Evolutionary conservation across 371 early-diverging fungal species (phyloP).

Genomic region (Mucor sp.): DNA sequence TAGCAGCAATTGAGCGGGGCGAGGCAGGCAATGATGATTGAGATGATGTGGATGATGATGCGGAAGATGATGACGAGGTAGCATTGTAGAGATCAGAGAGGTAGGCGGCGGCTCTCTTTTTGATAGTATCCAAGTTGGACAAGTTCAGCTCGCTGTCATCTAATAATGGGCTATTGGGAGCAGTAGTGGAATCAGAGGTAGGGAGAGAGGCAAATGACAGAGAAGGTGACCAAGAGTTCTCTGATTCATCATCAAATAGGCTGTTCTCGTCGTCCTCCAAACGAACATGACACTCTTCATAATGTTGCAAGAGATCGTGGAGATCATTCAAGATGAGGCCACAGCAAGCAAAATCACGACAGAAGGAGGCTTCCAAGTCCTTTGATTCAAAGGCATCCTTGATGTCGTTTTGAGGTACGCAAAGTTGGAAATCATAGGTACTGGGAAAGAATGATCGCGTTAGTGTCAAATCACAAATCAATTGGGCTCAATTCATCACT

Average conservation of each 20-base stretch:
- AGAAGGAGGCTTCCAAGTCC: conserved; percentile 83
- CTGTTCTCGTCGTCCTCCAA: conserved; percentile 72
- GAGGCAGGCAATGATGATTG: neutral
- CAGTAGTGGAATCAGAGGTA: conserved; percentile 16
- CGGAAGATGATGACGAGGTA: conserved; percentile 9
- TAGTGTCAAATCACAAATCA: neutral
- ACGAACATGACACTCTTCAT: conserved; percentile 89
- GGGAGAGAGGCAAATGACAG: conserved; percentile 32
- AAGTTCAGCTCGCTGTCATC: conserved; percentile 20
- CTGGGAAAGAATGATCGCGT: conserved; percentile 11
- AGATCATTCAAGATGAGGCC: conserved; percentile 79
- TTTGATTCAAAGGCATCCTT: conserved; percentile 74
- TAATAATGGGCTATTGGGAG: conserved; percentile 32
- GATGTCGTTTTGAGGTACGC: conserved; percentile 38
- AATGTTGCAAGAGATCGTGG: conserved; percentile 91
- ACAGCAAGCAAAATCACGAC: conserved; percentile 92
- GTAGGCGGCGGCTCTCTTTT: conserved; percentile 35
- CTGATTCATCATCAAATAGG: conserved; percentile 28
- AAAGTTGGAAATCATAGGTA: conserved; percentile 39
- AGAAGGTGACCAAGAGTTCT: conserved; percentile 36
- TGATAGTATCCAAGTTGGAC: conserved; percentile 22
- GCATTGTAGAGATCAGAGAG: conserved; percentile 34
- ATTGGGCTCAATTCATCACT: neutral
- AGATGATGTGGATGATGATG: conserved; percentile 9
- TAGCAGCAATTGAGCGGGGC: neutral